These are phyloP conservation scores for Amborella trichopoda DNA, from an alignment of 164 flowering plant genomes.

Conservation along the genomic window DNA sequence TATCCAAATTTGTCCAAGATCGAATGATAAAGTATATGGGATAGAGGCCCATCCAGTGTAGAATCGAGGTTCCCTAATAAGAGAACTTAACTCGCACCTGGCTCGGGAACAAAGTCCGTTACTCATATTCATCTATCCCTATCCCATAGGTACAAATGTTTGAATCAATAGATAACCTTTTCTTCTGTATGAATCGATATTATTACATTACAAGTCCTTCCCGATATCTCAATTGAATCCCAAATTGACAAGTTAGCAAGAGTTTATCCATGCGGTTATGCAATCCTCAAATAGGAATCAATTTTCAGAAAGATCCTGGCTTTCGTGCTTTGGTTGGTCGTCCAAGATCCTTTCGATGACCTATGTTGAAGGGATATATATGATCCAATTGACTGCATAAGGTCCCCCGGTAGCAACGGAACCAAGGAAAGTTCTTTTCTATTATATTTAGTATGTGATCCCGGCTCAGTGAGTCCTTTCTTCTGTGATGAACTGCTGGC, in stretches of 20 bases:
- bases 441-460: neutral
- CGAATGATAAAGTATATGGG: no score
- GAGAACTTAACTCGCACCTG: no score
- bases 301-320: slow-evolving; percentile 5
- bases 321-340: slow-evolving; percentile 5
- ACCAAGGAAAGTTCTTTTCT: neutral
- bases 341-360: slow-evolving; percentile 3
- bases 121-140: no score
- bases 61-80: no score
- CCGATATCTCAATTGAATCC: slow-evolving; percentile 1
- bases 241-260: slow-evolving; percentile 4
- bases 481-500: slow-evolving; percentile 3
- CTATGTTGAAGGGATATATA: slow-evolving; percentile 4
- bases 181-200: no score
- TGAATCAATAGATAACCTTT: no score
- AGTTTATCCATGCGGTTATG: slow-evolving; percentile 6
- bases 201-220: no score
- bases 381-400: slow-evolving; percentile 3
- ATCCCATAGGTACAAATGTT: no score
- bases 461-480: neutral
- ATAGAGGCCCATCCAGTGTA: no score
- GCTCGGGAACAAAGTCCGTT: no score
- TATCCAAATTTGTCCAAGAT: no score
- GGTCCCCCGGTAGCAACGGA: slow-evolving; percentile 1
- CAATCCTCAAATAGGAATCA: slow-evolving; percentile 3